Evolutionary conservation across 495 filamentous ascomycete species (phyloP), one percentile per base, ranked within the genome.

Genomic region (Entonaema liquescens): DNA sequence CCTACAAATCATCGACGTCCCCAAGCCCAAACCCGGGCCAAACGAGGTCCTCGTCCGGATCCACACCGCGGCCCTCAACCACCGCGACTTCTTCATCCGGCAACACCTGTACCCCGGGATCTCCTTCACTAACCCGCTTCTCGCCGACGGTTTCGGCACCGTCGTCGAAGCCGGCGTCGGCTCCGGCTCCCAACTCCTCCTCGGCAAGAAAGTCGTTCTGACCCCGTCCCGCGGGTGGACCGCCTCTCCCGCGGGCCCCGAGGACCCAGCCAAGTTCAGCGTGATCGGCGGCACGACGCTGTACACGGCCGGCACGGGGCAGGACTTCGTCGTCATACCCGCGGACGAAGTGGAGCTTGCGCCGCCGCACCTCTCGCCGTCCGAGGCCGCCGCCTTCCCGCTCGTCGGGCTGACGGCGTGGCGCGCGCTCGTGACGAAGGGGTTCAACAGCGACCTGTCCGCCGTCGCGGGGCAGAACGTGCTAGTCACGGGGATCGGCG

Each of bases 51-150:
- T 93, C 33, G 73, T 98, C 63, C 86, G 85, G 64, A 73, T 97
- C 74, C 84, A 85, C 33, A 91, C 93, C 47, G 91, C 90, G 8
- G 88, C 94, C 15, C 89, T 97, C 59, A 98, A 97, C 81, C 94
- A 97, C 82, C 91, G 93, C 59, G 94, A 97, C 78, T 86, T 94
- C 73, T 97, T 97, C 84, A 90, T 95, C 79, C 92, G 94, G 61
- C 93, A 95, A 76, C 90, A 93, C 73, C 88, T 97, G 42, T 98
- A 98, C 83, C 94, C 94, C 0, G 89, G 86, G 56, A 88, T 91
- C 64, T 88, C 92, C 15, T 97, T 96, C 78, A 49, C 44, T 12
- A 79, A 87, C 29, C 93, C 94, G 0, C 80, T 97, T 26, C 84
- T 95, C 28, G 87, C 93, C 40, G 94, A 98, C 76, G 94, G 92